These are phyloP conservation scores for Perkinsus olseni DNA, from an alignment of 169 alveolate genomes.

Conservation along the genomic window DNA sequence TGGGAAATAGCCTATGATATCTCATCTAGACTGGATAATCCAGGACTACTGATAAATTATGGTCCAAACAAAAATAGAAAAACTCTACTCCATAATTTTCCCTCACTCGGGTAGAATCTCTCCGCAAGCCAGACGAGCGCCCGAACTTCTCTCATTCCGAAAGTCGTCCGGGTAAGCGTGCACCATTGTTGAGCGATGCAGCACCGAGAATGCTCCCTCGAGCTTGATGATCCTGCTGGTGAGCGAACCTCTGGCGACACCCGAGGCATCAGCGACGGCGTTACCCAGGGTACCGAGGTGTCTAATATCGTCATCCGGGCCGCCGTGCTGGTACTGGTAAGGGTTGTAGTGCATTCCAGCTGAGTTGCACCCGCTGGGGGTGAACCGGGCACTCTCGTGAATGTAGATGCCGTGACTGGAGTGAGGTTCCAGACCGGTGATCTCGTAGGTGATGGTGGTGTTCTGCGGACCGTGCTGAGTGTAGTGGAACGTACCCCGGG, in stretches of 20 bases:
- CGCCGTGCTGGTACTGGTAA: neutral
- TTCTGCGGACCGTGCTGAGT: neutral
- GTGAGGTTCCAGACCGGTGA: neutral
- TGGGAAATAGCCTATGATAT: no score
- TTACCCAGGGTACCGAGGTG: neutral
- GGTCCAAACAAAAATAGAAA: no score
- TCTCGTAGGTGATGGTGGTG: neutral
- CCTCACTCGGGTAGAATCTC: neutral
- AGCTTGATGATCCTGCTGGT: neutral
- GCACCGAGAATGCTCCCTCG: neutral
- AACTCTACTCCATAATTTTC: neutral
- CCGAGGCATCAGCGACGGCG: neutral
- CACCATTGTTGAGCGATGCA: neutral
- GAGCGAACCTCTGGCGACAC: neutral
- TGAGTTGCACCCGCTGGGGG: neutral
- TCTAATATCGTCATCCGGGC: neutral
- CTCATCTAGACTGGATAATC: no score
- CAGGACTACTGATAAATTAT: no score
- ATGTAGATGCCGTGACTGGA: neutral
- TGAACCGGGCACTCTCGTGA: neutral
- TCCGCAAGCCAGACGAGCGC: neutral
- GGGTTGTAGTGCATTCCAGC: neutral
- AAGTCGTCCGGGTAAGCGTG: neutral
- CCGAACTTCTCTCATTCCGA: neutral
- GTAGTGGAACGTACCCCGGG: neutral